Evolutionary conservation across 2,329 filamentous ascomycete species (phyloP).

Genomic region (Sporothrix protearum): DNA sequence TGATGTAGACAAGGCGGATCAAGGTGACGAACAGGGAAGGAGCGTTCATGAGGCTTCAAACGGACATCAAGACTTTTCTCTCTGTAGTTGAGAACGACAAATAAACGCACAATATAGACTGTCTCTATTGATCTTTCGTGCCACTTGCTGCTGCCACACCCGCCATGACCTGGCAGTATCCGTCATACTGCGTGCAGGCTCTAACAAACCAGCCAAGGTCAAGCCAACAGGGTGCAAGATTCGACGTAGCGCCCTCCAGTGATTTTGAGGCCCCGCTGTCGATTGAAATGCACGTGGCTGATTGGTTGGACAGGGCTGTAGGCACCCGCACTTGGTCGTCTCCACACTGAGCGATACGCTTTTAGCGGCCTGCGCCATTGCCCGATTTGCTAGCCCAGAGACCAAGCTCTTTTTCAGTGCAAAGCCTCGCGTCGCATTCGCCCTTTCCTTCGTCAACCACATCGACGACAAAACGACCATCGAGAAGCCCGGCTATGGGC

Average conservation of each 20-base stretch:
- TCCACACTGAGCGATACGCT: neutral
- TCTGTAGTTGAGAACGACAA: neutral
- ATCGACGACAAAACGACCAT: constrained; percentile 2
- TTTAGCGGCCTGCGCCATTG: neutral
- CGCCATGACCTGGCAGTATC: neutral
- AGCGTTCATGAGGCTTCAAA: neutral
- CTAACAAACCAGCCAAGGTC: neutral
- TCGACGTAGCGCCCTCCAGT: neutral
- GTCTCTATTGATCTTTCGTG: neutral
- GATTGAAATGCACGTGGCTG: constrained; percentile 3
- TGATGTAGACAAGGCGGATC: neutral
- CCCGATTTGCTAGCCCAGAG: neutral
- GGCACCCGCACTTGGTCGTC: neutral
- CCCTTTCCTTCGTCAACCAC: neutral
- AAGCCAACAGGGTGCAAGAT: neutral
- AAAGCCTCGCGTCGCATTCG: constrained; percentile 11
- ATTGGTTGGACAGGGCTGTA: constrained; percentile 2
- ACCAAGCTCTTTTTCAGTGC: constrained; percentile 1
- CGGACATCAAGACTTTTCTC: neutral
- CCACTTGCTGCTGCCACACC: neutral
- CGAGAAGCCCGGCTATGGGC: constrained; percentile 33
- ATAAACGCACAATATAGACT: neutral
- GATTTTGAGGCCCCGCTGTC: neutral
- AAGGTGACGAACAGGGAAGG: neutral
- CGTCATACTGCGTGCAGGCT: neutral